Conservation (phyloP, 805 yeast species). For the Suhomyces tanzawaensis region DNA sequence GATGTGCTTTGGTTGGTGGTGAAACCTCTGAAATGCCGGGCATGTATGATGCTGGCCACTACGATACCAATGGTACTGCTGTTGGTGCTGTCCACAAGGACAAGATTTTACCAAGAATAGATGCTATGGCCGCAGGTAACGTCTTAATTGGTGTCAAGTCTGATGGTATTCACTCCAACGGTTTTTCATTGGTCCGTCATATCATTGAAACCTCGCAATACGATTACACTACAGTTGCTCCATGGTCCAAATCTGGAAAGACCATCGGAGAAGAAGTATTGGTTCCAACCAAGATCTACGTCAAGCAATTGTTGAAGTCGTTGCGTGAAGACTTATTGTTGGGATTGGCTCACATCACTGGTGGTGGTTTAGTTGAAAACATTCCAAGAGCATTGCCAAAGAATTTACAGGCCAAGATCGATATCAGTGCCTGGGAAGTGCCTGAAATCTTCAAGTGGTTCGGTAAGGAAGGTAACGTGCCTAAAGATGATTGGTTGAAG, state of each 20-base stretch:
- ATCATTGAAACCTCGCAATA: constrained; percentile 72
- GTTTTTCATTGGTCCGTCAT: constrained; percentile 91
- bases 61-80: constrained; percentile 98
- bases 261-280: constrained; percentile 85
- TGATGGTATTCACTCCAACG: constrained; percentile 95
- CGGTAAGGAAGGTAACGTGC: constrained; percentile 87
- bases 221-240: constrained; percentile 72
- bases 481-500: constrained; percentile 76
- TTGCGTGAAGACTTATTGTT: constrained; percentile 64
- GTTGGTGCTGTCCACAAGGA: constrained; percentile 89
- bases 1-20: constrained; percentile 98
- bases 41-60: constrained; percentile 91
- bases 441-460: constrained; percentile 94
- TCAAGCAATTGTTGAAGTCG: constrained; percentile 79
- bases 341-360: constrained; percentile 96
- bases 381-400: constrained; percentile 92
- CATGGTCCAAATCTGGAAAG: constrained; percentile 66
- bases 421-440: constrained; percentile 76
- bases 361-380: constrained; percentile 97
- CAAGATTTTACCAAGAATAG: constrained; percentile 68
- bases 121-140: constrained; percentile 73
- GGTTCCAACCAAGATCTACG: constrained; percentile 92
- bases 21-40: constrained; percentile 99
- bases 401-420: constrained; percentile 74
- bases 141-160: constrained; percentile 84